These are phyloP conservation scores for Ramicandelaber brevisporus DNA, from an alignment of 192 early-diverging fungal species.

Conservation along the genomic window DNA sequence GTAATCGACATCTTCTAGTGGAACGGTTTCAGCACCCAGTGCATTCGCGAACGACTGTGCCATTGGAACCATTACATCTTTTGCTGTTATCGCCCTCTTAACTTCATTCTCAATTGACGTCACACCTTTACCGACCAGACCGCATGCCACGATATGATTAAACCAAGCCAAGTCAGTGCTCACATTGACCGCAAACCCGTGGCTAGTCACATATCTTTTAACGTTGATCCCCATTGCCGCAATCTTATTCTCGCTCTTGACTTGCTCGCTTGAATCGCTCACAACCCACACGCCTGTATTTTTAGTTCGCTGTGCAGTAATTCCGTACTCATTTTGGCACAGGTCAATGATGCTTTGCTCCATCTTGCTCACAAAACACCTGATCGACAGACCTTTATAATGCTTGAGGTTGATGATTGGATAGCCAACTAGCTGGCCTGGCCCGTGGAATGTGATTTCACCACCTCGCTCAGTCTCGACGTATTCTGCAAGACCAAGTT, in stretches of 20 bases:
- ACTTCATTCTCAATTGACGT: slow-evolving; percentile 32
- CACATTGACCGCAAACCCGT: slow-evolving; percentile 91
- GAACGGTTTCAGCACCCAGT: slow-evolving; percentile 9
- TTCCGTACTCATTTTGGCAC: slow-evolving; percentile 33
- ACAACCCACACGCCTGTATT: slow-evolving; percentile 87
- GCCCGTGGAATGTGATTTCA: slow-evolving; percentile 90
- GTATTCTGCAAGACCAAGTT: slow-evolving; percentile 25
- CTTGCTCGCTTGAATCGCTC: slow-evolving; percentile 83
- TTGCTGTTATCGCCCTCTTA: neutral
- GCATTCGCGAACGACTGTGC: slow-evolving; percentile 8
- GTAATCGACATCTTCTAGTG: slow-evolving; percentile 9
- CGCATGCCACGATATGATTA: slow-evolving; percentile 73
- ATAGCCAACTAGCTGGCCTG: slow-evolving; percentile 88
- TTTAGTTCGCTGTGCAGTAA: slow-evolving; percentile 26
- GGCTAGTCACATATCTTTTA: slow-evolving; percentile 61
- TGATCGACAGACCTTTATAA: slow-evolving; percentile 34
- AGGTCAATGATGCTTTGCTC: slow-evolving; percentile 54
- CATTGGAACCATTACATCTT: slow-evolving; percentile 5
- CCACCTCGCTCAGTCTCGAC: slow-evolving; percentile 62
- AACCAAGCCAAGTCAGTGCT: slow-evolving; percentile 73
- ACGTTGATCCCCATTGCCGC: slow-evolving; percentile 87
- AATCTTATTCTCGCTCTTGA: slow-evolving; percentile 54
- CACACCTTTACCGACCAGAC: slow-evolving; percentile 45
- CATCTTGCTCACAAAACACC: slow-evolving; percentile 52
- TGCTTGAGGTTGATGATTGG: slow-evolving; percentile 62